A percentile compares a stretch with the other conserved stretches of the same genome.
Evolutionary conservation across 257 asterid species (phyloP).

Genomic region (Misopates orontium): DNA sequence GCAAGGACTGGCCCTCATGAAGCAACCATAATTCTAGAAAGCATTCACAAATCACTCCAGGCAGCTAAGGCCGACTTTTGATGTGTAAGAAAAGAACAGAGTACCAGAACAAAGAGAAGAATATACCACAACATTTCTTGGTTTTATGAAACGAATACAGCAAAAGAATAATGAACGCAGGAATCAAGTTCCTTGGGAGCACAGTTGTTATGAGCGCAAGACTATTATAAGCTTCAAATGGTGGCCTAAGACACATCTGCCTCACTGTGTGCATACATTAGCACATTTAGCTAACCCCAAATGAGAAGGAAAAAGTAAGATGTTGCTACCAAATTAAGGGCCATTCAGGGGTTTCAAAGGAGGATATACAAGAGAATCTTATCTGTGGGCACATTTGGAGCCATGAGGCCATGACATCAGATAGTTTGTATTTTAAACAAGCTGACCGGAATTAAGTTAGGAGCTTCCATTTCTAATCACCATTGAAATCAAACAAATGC

Average conservation of each 20-base stretch:
- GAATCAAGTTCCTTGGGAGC: not conserved
- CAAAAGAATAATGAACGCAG: not conserved
- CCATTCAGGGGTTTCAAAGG: not conserved
- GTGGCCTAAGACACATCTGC: not conserved
- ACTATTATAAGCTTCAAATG: not conserved
- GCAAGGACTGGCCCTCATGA: not conserved
- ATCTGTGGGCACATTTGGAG: not conserved
- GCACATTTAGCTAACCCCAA: too few species aligned
- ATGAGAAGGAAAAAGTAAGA: not conserved
- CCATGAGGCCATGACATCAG: conserved; percentile 1
- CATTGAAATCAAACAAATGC: not conserved
- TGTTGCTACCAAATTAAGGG: not conserved
- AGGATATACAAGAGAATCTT: not conserved
- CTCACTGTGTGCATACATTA: too few species aligned
- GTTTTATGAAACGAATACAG: not conserved
- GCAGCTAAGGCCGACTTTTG: not conserved
- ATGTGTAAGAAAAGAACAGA: conserved; percentile 6
- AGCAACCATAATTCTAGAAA: not conserved
- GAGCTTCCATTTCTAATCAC: not conserved
- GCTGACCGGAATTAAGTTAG: conserved; percentile 10
- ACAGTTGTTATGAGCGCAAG: not conserved
- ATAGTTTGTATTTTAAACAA: conserved; percentile 12
- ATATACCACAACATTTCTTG: too few species aligned
- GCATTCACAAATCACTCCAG: conserved; percentile 6
- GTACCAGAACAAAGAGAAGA: not conserved